Evolutionary conservation across 441 rosid species (phyloP), one percentile per base, ranked within the genome.

Genomic region (Adansonia grandidieri): DNA sequence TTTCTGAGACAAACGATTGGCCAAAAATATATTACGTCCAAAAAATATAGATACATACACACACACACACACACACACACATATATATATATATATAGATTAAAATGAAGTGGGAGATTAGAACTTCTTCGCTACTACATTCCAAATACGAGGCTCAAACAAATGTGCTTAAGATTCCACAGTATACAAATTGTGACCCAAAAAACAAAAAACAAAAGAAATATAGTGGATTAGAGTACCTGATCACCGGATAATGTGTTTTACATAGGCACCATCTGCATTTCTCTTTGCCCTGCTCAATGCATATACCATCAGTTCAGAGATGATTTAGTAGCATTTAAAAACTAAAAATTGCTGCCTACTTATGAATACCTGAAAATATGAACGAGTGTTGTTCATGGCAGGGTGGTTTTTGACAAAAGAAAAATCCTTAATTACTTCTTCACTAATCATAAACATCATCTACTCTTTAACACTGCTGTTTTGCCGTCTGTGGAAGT

Each of bases 401-500:
- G 68, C 6, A 78, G 76, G 74, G 48, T 40, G 14, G 42, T 37
- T 37, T 68, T 72, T 68, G 76, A 62, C 50, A 56, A 77, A 80
- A 80, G 77, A 64, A 78, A 80, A 78, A 73, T 24, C 71, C 79
- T 51, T 32, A 60, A 57, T 51, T 75, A 69, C 80, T 75, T 73
- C 79, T 82, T 74, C 76, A 50, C 86, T 81, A 84, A 68, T 88
- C 90, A 77, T 80, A 81, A 75, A 80, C 87, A 42, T 80, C 80
- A 75, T 37, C 42, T 37, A 5, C 42, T 37, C 42, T 37, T 37
- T 37, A 37, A 37, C 42, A 37, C 42, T 54, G 79, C 91, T 90
- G 77, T 85, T 84, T 78, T 81, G 89, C 76, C 88, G 86, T 80
- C 91, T 89, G 50, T 86, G 72, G 76, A 79, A 82, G 79, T 80